phyloP scores from a whole-genome alignment of 345 rosid species.

The Populus tremula region DNA sequence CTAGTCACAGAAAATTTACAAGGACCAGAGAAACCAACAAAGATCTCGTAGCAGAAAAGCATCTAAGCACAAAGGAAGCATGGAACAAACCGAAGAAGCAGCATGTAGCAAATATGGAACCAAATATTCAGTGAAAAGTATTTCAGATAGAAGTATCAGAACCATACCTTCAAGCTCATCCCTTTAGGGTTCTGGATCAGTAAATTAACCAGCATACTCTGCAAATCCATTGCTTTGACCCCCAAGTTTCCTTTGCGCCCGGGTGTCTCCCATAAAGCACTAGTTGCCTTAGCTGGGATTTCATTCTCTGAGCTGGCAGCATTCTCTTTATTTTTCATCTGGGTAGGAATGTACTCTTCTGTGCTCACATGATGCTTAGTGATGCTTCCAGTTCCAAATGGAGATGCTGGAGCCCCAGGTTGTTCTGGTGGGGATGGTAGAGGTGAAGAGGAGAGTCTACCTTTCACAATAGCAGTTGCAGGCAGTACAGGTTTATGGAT shows the following conservation, averaged over 20 bases:
- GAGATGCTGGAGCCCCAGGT: constrained; percentile 47
- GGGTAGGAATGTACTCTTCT: constrained; percentile 42
- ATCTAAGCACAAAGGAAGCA: not conserved
- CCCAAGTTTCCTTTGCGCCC: constrained; percentile 44
- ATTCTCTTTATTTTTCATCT: constrained; percentile 49
- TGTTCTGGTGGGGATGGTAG: constrained; percentile 58
- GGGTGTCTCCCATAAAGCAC: constrained; percentile 39
- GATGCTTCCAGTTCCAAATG: constrained; percentile 48
- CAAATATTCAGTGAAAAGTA: not conserved
- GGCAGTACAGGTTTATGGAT: constrained; percentile 45
- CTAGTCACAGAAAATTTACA: not conserved
- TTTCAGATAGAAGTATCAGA: not conserved
- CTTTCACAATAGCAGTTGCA: constrained; percentile 47
- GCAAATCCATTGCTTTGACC: constrained; percentile 55
- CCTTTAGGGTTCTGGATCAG: constrained; percentile 75
- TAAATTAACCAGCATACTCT: constrained; percentile 51
- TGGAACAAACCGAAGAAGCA: not conserved
- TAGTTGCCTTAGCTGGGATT: constrained; percentile 36
- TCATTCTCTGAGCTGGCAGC: constrained; percentile 52
- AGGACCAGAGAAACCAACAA: not conserved
- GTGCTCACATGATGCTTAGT: constrained; percentile 36
- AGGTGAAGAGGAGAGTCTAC: constrained; percentile 65
- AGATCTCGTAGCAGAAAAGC: not conserved
- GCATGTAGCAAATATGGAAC: not conserved
- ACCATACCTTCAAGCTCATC: constrained; percentile 74